phyloP scores from a whole-genome alignment of 768 basidiomycete genomes.

The Glaciozyma antarctica region DNA sequence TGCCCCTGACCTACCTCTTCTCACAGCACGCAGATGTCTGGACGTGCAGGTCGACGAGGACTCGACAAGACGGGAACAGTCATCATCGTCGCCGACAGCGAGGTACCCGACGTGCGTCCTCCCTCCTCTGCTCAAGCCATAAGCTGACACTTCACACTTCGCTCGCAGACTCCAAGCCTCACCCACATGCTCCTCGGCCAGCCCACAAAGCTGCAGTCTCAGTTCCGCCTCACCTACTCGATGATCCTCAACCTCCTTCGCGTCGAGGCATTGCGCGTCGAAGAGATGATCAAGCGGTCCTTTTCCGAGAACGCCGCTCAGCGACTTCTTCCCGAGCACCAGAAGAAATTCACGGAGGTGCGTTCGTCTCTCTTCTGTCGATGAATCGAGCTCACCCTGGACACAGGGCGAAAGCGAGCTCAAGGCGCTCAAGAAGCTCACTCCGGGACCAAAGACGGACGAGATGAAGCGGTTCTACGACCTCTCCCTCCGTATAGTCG shows the following conservation, averaged over 20 bases:
- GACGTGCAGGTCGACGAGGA: constrained; percentile 90
- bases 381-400: neutral
- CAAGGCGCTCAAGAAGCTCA: constrained; percentile 21
- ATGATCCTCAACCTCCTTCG: constrained; percentile 96
- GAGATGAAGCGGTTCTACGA: constrained; percentile 76
- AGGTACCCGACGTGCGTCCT: constrained; percentile 65
- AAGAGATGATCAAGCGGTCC: constrained; percentile 99
- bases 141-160: neutral
- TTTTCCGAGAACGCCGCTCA: constrained; percentile 98
- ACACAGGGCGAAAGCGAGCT: constrained; percentile 31
- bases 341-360: constrained; percentile 75
- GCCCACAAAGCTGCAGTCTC: constrained; percentile 83
- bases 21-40: constrained; percentile 99
- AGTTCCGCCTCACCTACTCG: constrained; percentile 96
- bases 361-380: constrained; percentile 32
- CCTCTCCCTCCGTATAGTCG: constrained; percentile 52
- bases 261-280: constrained; percentile 88
- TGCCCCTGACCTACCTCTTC: constrained; percentile 26
- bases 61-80: constrained; percentile 92
- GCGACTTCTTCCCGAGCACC: constrained; percentile 80
- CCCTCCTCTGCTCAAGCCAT: neutral
- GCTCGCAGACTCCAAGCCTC: constrained; percentile 60
- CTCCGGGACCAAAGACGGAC: constrained; percentile 33
- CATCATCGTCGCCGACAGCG: constrained; percentile 72
- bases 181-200: constrained; percentile 87